Conservation (phyloP, 345 rosid species). For the Gossypium sturtianum region DNA sequence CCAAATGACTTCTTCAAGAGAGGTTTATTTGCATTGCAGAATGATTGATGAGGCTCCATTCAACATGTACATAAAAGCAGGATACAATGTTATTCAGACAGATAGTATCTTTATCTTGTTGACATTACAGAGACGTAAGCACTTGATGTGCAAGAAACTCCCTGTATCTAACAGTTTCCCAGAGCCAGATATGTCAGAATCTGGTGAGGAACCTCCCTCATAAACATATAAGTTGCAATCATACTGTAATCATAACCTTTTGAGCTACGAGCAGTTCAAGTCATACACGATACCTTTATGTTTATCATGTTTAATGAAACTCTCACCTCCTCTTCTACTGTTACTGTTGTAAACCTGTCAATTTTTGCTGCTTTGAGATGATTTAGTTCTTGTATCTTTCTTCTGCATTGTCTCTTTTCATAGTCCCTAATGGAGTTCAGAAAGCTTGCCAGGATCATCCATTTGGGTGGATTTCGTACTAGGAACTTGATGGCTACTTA, state of each 20-base stretch:
- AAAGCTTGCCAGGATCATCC: slow-evolving; percentile 11
- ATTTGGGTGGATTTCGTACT: slow-evolving; percentile 11
- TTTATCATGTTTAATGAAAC: neutral
- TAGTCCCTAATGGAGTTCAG: slow-evolving; percentile 15
- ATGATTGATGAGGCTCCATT: slow-evolving; percentile 86
- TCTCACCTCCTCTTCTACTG: neutral
- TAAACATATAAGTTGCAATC: slow-evolving; percentile 18
- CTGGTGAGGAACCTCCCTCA: slow-evolving; percentile 36
- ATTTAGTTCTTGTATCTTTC: neutral
- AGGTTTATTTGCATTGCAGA: slow-evolving; percentile 91
- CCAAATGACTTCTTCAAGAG: slow-evolving; percentile 48
- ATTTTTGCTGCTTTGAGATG: slow-evolving; percentile 3
- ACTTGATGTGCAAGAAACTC: slow-evolving; percentile 88
- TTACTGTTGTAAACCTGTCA: neutral
- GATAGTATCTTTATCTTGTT: slow-evolving; percentile 61
- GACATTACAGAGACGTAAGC: slow-evolving; percentile 81
- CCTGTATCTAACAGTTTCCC: slow-evolving; percentile 22
- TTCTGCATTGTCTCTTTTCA: neutral
- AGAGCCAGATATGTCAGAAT: slow-evolving; percentile 23
- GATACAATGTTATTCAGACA: slow-evolving; percentile 60
- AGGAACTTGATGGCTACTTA: slow-evolving; percentile 10
- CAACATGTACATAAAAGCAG: slow-evolving; percentile 81
- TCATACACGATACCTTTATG: neutral
- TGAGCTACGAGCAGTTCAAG: slow-evolving; percentile 20
- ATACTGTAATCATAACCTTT: slow-evolving; percentile 7